A percentile compares a stretch with the other conserved stretches of the same genome.
These are phyloP conservation scores for Cinchona pubescens DNA, from an alignment of 257 asterid species.

Conservation along the genomic window DNA sequence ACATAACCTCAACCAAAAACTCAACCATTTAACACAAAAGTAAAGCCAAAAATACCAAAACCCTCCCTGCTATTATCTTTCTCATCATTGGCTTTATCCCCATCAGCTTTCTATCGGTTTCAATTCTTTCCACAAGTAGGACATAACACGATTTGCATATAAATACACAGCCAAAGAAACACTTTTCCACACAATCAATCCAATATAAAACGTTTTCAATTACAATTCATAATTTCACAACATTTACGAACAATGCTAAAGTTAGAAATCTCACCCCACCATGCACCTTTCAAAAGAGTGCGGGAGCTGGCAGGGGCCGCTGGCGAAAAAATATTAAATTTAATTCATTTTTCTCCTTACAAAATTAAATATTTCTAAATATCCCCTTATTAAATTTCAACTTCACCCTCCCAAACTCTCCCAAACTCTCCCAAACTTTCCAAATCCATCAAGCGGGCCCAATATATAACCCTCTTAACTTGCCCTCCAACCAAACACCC, in stretches of 20 bases:
- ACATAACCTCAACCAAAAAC: not conserved
- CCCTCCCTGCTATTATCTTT: not conserved
- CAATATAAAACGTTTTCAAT: not conserved
- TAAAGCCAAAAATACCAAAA: not conserved
- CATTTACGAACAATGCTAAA: not conserved
- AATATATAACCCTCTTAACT: not conserved
- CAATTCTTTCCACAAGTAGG: not conserved
- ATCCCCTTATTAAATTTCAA: not conserved
- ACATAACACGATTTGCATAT: not conserved
- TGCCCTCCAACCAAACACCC: not conserved
- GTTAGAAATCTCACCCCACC: not conserved
- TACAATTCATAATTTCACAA: not conserved
- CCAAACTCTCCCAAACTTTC: not conserved
- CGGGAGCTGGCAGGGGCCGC: too few species aligned
- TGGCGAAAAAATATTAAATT: too few species aligned
- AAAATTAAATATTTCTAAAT: not conserved
- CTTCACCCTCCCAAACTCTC: not conserved
- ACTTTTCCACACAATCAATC: not conserved
- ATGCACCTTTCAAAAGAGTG: too few species aligned
- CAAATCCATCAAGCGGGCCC: not conserved
- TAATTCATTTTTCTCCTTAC: not conserved
- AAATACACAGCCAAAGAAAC: not conserved
- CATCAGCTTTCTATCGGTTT: too few species aligned
- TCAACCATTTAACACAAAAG: not conserved
- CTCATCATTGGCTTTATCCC: not conserved